phyloP scores from a whole-genome alignment of 78 protist genomes.

The Monosiga brevicollis region DNA sequence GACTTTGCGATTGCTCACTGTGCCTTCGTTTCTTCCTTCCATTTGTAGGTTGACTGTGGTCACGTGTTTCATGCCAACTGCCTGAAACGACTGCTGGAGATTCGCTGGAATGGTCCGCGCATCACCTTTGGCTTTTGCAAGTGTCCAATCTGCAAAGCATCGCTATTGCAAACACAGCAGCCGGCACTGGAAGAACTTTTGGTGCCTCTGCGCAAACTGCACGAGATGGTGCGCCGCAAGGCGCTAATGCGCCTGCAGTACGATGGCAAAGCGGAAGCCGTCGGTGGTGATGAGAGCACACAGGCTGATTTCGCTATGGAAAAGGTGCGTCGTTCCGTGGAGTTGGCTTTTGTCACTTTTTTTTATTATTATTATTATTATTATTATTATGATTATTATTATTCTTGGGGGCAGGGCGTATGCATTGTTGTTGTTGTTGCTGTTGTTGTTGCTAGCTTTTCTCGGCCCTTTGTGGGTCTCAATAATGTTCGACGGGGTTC shows the following conservation, averaged over 20 bases:
- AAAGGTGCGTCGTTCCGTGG: too few relatives aligned
- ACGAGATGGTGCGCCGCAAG: neutral
- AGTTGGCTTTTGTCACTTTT: too few relatives aligned
- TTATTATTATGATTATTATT: too few relatives aligned
- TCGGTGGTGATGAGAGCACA: neutral
- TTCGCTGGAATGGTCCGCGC: constrained; percentile 14
- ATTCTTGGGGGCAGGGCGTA: too few relatives aligned
- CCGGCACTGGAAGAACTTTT: neutral
- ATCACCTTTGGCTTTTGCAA: constrained; percentile 15
- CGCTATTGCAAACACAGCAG: neutral
- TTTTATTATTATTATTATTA: too few relatives aligned
- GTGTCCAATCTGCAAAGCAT: constrained; percentile 23
- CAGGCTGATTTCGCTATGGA: neutral
- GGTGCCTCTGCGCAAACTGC: neutral
- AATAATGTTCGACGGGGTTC: too few relatives aligned
- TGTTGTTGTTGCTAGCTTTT: too few relatives aligned
- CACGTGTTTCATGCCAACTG: constrained; percentile 27
- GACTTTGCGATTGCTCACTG: too few relatives aligned
- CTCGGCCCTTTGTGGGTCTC: too few relatives aligned
- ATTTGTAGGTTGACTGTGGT: constrained; percentile 21
- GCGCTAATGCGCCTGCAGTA: neutral
- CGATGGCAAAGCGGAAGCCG: neutral
- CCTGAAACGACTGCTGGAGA: neutral
- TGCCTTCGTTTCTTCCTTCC: too few relatives aligned
- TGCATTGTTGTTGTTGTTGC: too few relatives aligned